Conservation (phyloP, 331 rosid genomes). For the Acacia pycnantha region DNA sequence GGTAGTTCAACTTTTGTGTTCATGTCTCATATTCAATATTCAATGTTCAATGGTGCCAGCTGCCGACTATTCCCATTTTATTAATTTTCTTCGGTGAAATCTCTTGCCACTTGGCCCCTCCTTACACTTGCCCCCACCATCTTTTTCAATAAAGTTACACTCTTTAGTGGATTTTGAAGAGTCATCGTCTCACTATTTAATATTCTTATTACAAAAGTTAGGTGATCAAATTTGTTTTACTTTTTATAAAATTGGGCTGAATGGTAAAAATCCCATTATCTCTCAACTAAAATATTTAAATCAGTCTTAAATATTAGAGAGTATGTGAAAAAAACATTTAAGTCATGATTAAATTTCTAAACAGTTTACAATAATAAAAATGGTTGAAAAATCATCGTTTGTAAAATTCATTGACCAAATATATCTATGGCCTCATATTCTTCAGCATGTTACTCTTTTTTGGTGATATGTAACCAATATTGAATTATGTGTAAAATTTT, state of each 20-base stretch:
- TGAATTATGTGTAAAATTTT: too few relatives aligned
- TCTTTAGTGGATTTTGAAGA: neutral
- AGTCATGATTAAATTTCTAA: too few relatives aligned
- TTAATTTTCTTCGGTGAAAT: neutral
- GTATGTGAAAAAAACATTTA: too few relatives aligned
- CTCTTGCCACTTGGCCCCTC: neutral
- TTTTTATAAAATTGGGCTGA: neutral
- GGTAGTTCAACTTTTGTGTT: neutral
- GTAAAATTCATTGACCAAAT: too few relatives aligned
- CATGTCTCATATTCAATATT: neutral
- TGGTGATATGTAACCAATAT: too few relatives aligned
- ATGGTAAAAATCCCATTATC: neutral
- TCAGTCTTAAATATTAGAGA: too few relatives aligned
- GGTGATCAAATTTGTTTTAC: neutral
- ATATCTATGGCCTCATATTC: too few relatives aligned
- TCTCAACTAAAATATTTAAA: neutral
- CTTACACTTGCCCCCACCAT: neutral
- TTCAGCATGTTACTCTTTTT: too few relatives aligned
- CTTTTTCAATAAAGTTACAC: neutral
- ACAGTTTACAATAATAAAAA: too few relatives aligned
- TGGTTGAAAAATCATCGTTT: too few relatives aligned
- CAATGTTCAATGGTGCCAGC: constrained; percentile 6
- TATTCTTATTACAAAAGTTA: neutral
- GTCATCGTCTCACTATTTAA: neutral
- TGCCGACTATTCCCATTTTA: neutral